phyloP scores from a whole-genome alignment of 2,329 filamentous ascomycete species.

The Diplodia mutila region DNA sequence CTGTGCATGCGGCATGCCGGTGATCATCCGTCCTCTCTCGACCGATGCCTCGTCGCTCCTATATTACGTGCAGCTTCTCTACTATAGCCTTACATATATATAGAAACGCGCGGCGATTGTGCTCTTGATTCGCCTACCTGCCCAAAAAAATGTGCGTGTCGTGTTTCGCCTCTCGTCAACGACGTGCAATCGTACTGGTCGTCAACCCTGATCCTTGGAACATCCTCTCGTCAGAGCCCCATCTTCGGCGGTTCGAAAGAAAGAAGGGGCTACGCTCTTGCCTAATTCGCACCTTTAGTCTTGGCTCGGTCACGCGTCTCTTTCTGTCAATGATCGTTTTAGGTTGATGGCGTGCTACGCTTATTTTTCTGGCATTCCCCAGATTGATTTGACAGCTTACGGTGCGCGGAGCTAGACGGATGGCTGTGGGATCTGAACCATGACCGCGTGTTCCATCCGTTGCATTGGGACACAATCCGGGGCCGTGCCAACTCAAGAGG shows the following conservation, averaged over 20 bases:
- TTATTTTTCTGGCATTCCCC: background rate
- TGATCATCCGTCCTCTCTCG: background rate
- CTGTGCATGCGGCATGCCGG: background rate
- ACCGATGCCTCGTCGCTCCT: background rate
- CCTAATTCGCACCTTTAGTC: background rate
- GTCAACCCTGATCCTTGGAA: background rate
- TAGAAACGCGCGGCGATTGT: background rate
- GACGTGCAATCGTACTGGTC: background rate
- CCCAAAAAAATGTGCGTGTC: background rate
- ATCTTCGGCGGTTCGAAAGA: background rate
- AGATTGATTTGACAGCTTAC: background rate
- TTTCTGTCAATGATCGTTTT: constrained; percentile 1
- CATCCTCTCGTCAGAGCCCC: background rate
- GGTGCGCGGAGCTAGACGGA: background rate
- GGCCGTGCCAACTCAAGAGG: background rate
- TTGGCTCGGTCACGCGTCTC: background rate
- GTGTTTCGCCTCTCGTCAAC: constrained; percentile 4
- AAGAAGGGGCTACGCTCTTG: background rate
- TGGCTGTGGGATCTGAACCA: constrained; percentile 8
- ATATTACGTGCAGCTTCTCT: background rate
- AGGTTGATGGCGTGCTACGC: constrained; percentile 15
- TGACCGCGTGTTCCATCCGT: background rate
- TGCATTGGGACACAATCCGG: background rate
- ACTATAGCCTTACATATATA: background rate
- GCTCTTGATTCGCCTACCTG: background rate